Conservation (phyloP, 2,329 filamentous ascomycete species). For the Colletotrichum sp. region DNA sequence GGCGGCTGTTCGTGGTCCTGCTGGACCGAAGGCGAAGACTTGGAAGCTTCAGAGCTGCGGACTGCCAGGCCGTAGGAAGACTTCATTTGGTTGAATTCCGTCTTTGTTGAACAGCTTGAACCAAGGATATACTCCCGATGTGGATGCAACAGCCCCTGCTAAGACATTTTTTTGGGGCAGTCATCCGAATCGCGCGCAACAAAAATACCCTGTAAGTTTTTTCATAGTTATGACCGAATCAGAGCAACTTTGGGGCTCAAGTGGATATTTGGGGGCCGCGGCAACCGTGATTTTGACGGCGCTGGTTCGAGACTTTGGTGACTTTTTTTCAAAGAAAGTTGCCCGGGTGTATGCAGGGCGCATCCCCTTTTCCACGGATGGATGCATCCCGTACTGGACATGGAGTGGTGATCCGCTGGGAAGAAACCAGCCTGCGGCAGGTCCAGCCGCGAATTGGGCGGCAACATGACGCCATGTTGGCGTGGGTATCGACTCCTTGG, state of each 20-base stretch:
- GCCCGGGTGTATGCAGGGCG: background rate
- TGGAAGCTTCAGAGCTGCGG: background rate
- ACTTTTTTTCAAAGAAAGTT: background rate
- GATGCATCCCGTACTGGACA: background rate
- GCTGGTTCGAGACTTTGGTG: background rate
- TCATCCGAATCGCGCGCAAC: background rate
- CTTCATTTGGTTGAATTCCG: background rate
- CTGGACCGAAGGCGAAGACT: background rate
- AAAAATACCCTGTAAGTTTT: background rate
- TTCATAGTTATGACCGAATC: background rate
- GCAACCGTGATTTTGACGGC: background rate
- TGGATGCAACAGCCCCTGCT: background rate
- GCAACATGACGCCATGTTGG: background rate
- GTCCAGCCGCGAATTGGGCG: background rate
- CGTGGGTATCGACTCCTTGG: background rate
- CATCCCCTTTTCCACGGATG: slow-evolving; percentile 8
- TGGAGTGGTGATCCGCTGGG: background rate
- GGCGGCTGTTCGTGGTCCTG: background rate
- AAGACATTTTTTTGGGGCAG: background rate
- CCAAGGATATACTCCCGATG: background rate
- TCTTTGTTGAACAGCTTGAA: background rate
- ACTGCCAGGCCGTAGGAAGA: background rate
- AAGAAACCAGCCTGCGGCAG: slow-evolving; percentile 7
- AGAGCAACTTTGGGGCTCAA: background rate
- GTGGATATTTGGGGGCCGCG: slow-evolving; percentile 1